Evolutionary conservation across 2,329 filamentous ascomycete genomes (phyloP).

Genomic region (Aspergillus tamarii): DNA sequence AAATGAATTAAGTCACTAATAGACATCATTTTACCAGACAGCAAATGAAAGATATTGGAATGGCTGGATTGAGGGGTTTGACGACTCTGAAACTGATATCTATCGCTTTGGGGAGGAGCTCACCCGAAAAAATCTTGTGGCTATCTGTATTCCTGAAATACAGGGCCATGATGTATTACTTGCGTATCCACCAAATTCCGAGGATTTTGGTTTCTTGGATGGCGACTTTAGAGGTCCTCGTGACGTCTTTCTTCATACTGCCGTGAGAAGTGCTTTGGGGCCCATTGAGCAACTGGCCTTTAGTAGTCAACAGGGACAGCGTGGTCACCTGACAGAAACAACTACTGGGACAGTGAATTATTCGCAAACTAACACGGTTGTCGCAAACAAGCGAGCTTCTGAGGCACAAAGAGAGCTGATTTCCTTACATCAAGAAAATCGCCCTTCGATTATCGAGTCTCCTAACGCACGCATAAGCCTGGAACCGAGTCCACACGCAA

Average conservation of each 20-base stretch:
- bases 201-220: constrained; percentile 32
- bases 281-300: constrained; percentile 5
- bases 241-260: constrained; percentile 24
- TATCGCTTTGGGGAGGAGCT: constrained; percentile 33
- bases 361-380: neutral
- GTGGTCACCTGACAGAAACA: neutral
- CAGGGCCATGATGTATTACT: constrained; percentile 26
- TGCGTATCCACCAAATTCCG: constrained; percentile 31
- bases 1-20: neutral
- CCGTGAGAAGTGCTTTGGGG: constrained; percentile 24
- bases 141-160: constrained; percentile 30
- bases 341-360: neutral
- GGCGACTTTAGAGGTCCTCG: neutral
- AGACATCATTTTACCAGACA: constrained; percentile 1
- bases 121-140: constrained; percentile 28
- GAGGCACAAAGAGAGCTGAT: neutral
- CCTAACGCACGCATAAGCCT: neutral
- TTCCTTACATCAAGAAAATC: neutral
- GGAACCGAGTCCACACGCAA: neutral
- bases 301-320: neutral
- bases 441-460: neutral
- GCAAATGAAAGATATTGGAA: constrained; percentile 25
- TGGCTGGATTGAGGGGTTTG: constrained; percentile 40
- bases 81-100: constrained; percentile 33
- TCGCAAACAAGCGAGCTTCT: neutral